A percentile compares a stretch with the other conserved stretches of the same genome.
Conservation (phyloP, 805 yeast genomes). For the Ogataea paradorogensis region DNA sequence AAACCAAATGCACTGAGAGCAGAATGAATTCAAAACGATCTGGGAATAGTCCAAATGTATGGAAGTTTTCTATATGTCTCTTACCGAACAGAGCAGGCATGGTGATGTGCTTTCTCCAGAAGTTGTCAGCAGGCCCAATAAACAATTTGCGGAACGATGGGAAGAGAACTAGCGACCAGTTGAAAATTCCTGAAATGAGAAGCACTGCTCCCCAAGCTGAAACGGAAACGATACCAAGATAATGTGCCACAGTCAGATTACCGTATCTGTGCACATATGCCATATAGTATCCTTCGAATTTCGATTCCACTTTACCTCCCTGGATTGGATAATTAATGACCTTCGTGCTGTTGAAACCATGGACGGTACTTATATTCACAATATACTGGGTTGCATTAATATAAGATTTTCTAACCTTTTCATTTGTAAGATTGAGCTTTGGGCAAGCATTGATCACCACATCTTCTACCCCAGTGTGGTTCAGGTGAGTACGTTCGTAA, state of each 20-base stretch:
- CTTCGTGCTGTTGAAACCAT: constrained; percentile 27
- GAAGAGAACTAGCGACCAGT: constrained; percentile 39
- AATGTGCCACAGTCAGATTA: constrained; percentile 41
- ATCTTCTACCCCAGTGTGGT: constrained; percentile 20
- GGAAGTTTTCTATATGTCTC: constrained; percentile 22
- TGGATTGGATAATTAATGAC: constrained; percentile 37
- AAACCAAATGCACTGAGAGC: constrained; percentile 38
- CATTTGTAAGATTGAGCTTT: constrained; percentile 30
- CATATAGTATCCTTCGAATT: constrained; percentile 25
- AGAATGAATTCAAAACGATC: constrained; percentile 50
- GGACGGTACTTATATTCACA: constrained; percentile 12
- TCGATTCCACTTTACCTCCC: constrained; percentile 20
- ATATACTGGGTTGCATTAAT: constrained; percentile 41
- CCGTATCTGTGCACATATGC: constrained; percentile 32
- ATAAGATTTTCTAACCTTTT: constrained; percentile 35
- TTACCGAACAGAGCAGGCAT: constrained; percentile 24
- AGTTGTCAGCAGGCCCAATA: constrained; percentile 29
- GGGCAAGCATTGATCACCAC: constrained; percentile 23
- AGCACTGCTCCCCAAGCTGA: constrained; percentile 49
- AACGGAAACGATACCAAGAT: constrained; percentile 44
- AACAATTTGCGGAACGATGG: constrained; percentile 35
- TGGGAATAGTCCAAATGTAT: constrained; percentile 40
- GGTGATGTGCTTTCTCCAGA: constrained; percentile 26
- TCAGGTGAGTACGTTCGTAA: constrained; percentile 12
- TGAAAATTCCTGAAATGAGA: constrained; percentile 39